phyloP scores from a whole-genome alignment of 768 basidiomycete genomes.

The Tylopilus rubrobrunneus region DNA sequence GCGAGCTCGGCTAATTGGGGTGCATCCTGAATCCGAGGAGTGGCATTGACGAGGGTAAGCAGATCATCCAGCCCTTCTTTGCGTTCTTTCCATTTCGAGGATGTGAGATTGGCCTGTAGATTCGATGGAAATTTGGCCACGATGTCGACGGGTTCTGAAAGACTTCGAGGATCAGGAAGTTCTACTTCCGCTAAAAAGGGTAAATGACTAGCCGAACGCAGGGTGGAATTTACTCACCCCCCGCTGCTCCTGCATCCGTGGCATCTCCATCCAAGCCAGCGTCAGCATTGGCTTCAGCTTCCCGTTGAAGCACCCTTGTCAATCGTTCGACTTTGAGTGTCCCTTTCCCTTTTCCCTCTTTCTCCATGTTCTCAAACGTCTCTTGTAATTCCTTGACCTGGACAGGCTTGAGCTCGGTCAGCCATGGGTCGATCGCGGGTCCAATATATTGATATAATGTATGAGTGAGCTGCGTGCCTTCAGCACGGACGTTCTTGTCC shows the following conservation, averaged over 20 bases:
- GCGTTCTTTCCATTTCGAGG: conserved; percentile 97
- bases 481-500: conserved; percentile 93
- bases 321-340: conserved; percentile 71
- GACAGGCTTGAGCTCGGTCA: conserved; percentile 91
- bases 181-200: conserved; percentile 39
- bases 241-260: conserved; percentile 46
- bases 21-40: conserved; percentile 76
- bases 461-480: conserved; percentile 76
- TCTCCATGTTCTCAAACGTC: conserved; percentile 78
- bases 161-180: conserved; percentile 69
- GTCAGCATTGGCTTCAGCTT: conserved; percentile 48
- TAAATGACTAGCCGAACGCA: conserved; percentile 6
- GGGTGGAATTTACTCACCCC: conserved; percentile 38
- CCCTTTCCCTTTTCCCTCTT: conserved; percentile 82
- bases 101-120: conserved; percentile 70
- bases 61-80: conserved; percentile 89
- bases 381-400: conserved; percentile 96
- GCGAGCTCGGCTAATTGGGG: conserved; percentile 73
- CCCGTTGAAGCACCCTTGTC: conserved; percentile 74
- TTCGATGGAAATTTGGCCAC: conserved; percentile 70
- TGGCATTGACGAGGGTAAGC: conserved; percentile 59
- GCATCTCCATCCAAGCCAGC: conserved; percentile 33
- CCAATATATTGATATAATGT: conserved; percentile 86
- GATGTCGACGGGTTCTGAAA: conserved; percentile 81
- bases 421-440: conserved; percentile 74